Evolutionary conservation across 2,329 filamentous ascomycete genomes (phyloP), one percentile per base, ranked within the genome.

Genomic region (Botrytis tulipae): DNA sequence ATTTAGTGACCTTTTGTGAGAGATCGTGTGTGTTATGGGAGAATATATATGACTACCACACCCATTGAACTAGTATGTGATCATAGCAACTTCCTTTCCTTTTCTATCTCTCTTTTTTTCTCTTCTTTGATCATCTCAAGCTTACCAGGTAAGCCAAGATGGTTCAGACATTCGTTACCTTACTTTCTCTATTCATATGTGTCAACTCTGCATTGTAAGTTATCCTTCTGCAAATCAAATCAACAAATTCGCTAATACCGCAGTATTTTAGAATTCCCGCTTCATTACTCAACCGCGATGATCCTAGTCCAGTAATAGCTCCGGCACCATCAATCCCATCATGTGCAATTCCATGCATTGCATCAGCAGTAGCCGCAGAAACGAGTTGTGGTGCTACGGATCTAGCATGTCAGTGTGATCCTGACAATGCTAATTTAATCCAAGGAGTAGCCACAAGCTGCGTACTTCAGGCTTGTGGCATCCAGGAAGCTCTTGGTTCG

Each of bases 311-410:
- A 29, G 51, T 32, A 57, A 20, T 42, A 32, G 37, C 25, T 29
- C 48, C 66, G 10, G 48, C 35, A 7, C 20, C 35, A 35, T 44
- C 57, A 37, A 22, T 70, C 25, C 68, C 68, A 20, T 44, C 68
- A 61, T 46, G 68, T 70, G 68, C 54, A 62, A n/a, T 70, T 18
- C 29, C 29, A 25, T 70, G 68, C 18, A 60, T 70, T 35, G 37
- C 25, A 35, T n/a, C 40, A 18, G 42, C 68, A 62, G 54, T 60
- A 18, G 25, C 37, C 14, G 25, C 14, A 3, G 40, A 20, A 22
- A 70, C 40, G 1, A 63, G 1, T 2, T 70, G 54, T 63, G 40
- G 20, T 20, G 4, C 22, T 1, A 10, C 25, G 14, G 54, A 70
- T n/a, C 35, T 70, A n/a, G 40, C 10, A 20, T 70, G 54, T 59